Evolutionary conservation across 805 yeast species (phyloP).

Genomic region (Wickerhamiella kurtzmanii): DNA sequence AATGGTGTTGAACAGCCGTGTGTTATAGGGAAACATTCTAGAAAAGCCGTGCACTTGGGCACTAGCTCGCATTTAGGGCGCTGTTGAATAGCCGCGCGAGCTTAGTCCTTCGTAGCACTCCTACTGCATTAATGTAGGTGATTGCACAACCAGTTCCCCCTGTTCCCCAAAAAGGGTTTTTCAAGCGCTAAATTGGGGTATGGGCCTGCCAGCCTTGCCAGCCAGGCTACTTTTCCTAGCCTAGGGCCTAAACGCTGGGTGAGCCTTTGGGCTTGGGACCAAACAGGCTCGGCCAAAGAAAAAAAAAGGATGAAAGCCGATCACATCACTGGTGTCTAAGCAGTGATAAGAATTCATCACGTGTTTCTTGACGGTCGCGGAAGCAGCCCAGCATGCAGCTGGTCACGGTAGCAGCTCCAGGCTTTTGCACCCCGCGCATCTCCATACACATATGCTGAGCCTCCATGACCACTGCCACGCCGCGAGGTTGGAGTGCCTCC

Average conservation of each 20-base stretch:
- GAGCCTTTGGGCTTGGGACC: no score
- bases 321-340: slow-evolving; percentile 22
- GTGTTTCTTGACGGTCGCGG: slow-evolving; percentile 82
- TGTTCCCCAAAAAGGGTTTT: no score
- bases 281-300: neutral
- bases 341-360: slow-evolving; percentile 86
- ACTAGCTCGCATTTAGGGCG: no score
- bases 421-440: slow-evolving; percentile 90
- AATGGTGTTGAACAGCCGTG: neutral
- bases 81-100: neutral
- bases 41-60: no score
- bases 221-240: no score
- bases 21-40: no score
- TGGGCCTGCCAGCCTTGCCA: no score
- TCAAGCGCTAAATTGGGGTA: no score
- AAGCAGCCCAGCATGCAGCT: slow-evolving; percentile 97
- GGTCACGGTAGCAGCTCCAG: slow-evolving; percentile 86
- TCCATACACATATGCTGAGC: slow-evolving; percentile 99
- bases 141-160: no score
- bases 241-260: no score
- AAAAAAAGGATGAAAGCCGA: neutral
- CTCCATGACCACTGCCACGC: slow-evolving; percentile 96
- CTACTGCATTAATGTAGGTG: no score
- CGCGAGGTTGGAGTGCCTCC: slow-evolving; percentile 84
- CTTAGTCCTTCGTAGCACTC: no score